These are phyloP conservation scores for Magnolia officinalis DNA, from an alignment of 164 flowering plant species.

Conservation along the genomic window DNA sequence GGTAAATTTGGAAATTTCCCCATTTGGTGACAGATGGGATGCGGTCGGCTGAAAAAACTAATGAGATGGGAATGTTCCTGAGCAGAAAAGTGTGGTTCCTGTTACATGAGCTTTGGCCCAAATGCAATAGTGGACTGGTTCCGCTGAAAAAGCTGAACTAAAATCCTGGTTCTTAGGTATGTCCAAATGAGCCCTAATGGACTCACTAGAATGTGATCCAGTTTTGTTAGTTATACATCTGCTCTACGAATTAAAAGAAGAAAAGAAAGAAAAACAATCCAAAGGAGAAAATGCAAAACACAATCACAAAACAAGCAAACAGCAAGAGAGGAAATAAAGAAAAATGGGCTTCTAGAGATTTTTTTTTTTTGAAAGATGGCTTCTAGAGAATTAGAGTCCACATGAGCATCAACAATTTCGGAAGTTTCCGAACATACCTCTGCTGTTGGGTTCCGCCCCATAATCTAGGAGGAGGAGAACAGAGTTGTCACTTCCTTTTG, in stretches of 20 bases:
- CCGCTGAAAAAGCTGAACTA: background rate
- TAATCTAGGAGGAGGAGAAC: slow-evolving; percentile 69
- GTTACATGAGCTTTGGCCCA: background rate
- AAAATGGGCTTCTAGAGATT: background rate
- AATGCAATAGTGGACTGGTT: background rate
- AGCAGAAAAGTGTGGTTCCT: background rate
- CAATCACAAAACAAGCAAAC: background rate
- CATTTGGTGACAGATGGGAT: background rate
- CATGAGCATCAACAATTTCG: background rate
- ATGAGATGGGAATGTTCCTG: background rate
- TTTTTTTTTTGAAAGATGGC: background rate
- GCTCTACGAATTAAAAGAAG: background rate
- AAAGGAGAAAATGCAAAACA: background rate
- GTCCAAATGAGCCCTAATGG: background rate
- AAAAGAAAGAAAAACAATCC: background rate
- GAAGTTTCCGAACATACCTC: slow-evolving; percentile 47
- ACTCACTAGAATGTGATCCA: background rate
- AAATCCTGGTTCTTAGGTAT: background rate
- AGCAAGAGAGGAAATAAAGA: background rate
- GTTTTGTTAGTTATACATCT: background rate
- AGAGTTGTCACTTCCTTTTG: slow-evolving; percentile 72
- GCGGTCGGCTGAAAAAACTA: background rate
- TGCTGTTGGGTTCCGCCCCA: slow-evolving; percentile 75
- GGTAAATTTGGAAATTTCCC: background rate
- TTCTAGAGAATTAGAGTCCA: background rate